A percentile compares a stretch with the other conserved stretches of the same genome.
Evolutionary conservation across 345 rosid genomes (phyloP).

Genomic region (Streptanthus diversifolius): DNA sequence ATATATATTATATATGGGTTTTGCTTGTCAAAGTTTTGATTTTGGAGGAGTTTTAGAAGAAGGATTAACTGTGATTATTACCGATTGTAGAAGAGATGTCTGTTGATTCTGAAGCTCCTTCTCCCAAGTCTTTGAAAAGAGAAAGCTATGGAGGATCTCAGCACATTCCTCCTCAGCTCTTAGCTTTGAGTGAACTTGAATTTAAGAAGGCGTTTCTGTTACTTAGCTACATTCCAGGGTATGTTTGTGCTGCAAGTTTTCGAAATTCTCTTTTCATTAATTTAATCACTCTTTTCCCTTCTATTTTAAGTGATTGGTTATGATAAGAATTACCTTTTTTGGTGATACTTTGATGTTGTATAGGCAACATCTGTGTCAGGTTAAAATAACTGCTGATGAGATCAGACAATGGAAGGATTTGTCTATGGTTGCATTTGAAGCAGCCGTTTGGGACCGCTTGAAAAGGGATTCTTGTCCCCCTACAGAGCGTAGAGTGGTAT

Average conservation of each 20-base stretch:
- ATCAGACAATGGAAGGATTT: constrained; percentile 45
- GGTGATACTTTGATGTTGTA: neutral
- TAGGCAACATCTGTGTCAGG: constrained; percentile 41
- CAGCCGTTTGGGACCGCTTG: constrained; percentile 40
- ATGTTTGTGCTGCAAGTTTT: constrained; percentile 19
- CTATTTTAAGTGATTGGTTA: neutral
- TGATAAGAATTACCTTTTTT: neutral
- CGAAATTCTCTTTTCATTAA: neutral
- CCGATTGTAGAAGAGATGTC: constrained; percentile 18
- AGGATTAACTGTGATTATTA: neutral
- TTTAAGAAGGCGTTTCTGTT: constrained; percentile 60
- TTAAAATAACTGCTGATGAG: constrained; percentile 28
- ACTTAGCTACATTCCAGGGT: constrained; percentile 60
- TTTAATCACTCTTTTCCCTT: neutral
- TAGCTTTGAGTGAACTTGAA: constrained; percentile 59
- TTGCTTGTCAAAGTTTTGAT: neutral
- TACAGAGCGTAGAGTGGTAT: constrained; percentile 17
- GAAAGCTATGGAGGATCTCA: constrained; percentile 9
- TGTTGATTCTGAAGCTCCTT: constrained; percentile 18
- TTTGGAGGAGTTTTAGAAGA: neutral
- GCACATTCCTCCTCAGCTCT: constrained; percentile 38
- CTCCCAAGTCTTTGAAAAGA: constrained; percentile 5
- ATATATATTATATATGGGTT: neutral
- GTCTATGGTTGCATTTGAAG: constrained; percentile 50
- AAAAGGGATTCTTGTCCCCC: neutral